These are phyloP conservation scores for Lachancea thermotolerans DNA, from an alignment of 805 yeast genomes.

Conservation along the genomic window DNA sequence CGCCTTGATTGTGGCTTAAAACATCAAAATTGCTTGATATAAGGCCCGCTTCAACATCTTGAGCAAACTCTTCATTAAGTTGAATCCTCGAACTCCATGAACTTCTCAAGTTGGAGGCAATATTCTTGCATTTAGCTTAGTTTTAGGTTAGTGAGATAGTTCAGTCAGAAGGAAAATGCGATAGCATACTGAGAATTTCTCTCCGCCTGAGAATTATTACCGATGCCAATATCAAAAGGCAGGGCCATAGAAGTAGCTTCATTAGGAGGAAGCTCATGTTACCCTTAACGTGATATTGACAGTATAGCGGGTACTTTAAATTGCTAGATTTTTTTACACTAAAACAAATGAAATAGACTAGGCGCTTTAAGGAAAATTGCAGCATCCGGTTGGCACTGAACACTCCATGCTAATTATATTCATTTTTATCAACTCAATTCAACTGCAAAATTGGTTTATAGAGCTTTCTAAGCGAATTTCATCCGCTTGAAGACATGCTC, in stretches of 20 bases:
- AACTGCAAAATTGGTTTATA: no score
- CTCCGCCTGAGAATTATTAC: conserved; percentile 6
- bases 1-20: conserved; percentile 40
- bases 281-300: no score
- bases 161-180: not conserved
- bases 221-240: not conserved
- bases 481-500: no score
- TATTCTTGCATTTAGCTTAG: conserved; percentile 15
- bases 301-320: no score
- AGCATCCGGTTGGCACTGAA: no score
- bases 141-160: not conserved
- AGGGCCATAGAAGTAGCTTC: not conserved
- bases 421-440: no score
- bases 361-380: no score
- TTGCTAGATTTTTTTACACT: no score
- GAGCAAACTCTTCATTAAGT: conserved; percentile 32
- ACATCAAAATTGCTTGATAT: conserved; percentile 55
- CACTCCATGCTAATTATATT: no score
- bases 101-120: conserved; percentile 15
- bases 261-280: not conserved
- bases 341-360: no score
- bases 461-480: no score
- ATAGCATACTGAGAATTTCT: conserved; percentile 13
- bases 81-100: conserved; percentile 22
- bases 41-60: conserved; percentile 54